Evolutionary conservation across 2,329 filamentous ascomycete species (phyloP), one percentile per base, ranked within the genome.

Genomic region (Fusarium xylarioides): DNA sequence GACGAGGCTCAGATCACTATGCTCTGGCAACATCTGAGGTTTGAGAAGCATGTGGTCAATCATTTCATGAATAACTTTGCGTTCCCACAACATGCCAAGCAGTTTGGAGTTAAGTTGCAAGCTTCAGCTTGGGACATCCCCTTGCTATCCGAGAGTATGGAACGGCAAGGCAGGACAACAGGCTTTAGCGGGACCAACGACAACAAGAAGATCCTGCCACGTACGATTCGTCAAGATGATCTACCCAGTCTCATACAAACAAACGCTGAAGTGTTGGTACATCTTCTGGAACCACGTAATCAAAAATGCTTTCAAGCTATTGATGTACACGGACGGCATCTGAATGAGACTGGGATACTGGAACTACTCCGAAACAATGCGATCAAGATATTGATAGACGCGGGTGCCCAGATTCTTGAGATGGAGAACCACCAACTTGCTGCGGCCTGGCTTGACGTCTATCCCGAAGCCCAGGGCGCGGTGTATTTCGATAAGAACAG

Each of bases 131-230:
- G 91, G 91, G 91, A 93, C 71, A 82, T 93, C 4, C 89, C 90
- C 0, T 77, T 89, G 83, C 83, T 71, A 7, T 53, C 59, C 4
- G 30, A 37, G 2, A 6, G 14, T 5, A 40, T 71, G 2, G 67
- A 26, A 11, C 35, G 32, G 8, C 52, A 34, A 3, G 23, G 50
- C 10, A 40, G 85, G 4, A 92, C 91, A 0, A 93, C 91, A 0
- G 92, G 92, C 0, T 94, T 95, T 77, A 92, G 89, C 12, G 92
- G 92, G 0, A 94, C 92, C 0, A 93, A 92, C 49, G 92, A 94
- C 75, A 90, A 88, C 26, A 84, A 86, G 42, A 81, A 80, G 0
- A 83, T 92, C 38, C 79, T 93, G 0, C 92, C 92, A 0, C 78
- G 90, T n/a, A 89, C 85, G 0, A 89, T 93, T 26, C 78, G 82